A percentile compares a stretch with the other conserved stretches of the same genome.
phyloP scores from a whole-genome alignment of 2,329 filamentous ascomycete species.

The Fusarium continuum region DNA sequence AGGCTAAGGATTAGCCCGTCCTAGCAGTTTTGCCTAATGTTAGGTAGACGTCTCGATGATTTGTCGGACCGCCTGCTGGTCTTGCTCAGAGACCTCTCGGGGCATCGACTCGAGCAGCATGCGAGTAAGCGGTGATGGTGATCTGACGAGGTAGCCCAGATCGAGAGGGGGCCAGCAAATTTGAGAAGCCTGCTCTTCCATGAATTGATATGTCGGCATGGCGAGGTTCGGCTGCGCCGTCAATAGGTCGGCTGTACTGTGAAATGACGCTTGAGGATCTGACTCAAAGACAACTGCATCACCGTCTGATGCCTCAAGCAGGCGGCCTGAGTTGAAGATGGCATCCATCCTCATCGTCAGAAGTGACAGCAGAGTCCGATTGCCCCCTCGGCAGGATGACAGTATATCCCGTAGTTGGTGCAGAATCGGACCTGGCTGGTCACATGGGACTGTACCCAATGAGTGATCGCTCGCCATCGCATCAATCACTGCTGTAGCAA shows the following conservation, averaged over 20 bases:
- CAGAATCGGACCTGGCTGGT: conserved; percentile 49
- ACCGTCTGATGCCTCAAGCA: conserved; percentile 16
- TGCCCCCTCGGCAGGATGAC: conserved; percentile 55
- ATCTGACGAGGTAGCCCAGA: conserved; percentile 40
- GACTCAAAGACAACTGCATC: conserved; percentile 20
- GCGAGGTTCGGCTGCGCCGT: conserved; percentile 27
- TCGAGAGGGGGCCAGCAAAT: conserved; percentile 42
- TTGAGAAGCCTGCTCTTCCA: conserved; percentile 40
- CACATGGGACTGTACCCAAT: conserved; percentile 13
- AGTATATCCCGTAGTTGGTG: conserved; percentile 52
- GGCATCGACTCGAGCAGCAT: conserved; percentile 42
- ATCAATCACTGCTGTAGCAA: conserved; percentile 56
- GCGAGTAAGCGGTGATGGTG: conserved; percentile 41
- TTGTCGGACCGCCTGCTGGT: conserved; percentile 7
- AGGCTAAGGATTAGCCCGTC: background rate
- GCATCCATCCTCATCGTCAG: conserved; percentile 45
- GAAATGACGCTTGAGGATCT: conserved; percentile 20
- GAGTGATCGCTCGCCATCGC: conserved; percentile 46
- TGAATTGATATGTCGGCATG: conserved; percentile 42
- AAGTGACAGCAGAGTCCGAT: conserved; percentile 51
- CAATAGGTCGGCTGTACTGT: conserved; percentile 25
- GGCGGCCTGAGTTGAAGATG: conserved; percentile 28
- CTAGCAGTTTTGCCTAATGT: background rate
- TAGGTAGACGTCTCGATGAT: conserved; percentile 11
- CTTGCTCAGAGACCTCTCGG: conserved; percentile 29